Percentiles rank a stretch among this genome's conserved stretches.
These are phyloP conservation scores for Cladophialophora bantiana DNA, from an alignment of 2,329 filamentous ascomycete genomes.

Conservation along the genomic window DNA sequence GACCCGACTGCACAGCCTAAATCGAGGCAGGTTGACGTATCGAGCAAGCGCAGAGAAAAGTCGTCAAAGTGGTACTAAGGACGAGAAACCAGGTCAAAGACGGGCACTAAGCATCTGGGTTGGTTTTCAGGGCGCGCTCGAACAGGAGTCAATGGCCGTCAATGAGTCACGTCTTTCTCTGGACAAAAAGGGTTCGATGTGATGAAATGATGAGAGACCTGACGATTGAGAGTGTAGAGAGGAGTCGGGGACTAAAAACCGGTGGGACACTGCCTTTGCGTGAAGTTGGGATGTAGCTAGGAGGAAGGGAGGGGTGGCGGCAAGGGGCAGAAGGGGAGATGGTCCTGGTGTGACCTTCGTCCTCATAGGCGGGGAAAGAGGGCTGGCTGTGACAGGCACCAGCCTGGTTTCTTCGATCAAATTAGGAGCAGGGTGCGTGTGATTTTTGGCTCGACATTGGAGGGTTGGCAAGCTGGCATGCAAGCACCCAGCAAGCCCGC, in stretches of 20 bases:
- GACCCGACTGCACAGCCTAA: slow-evolving; percentile 18
- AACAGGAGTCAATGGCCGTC: neutral
- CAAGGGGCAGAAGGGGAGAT: slow-evolving; percentile 1
- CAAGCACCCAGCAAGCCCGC: too few relatives aligned
- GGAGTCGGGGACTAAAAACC: neutral
- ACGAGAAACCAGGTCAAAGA: neutral
- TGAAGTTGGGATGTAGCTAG: slow-evolving; percentile 3
- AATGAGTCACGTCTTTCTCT: neutral
- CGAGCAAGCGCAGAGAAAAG: neutral
- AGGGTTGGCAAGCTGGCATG: neutral
- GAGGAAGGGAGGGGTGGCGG: slow-evolving; percentile 1
- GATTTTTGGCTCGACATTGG: slow-evolving; percentile 4
- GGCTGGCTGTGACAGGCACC: slow-evolving; percentile 7
- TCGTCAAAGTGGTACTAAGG: neutral
- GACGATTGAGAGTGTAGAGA: neutral
- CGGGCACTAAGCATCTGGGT: neutral
- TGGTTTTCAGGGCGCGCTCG: neutral
- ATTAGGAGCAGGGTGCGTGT: neutral
- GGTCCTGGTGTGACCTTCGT: neutral
- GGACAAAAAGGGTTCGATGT: neutral
- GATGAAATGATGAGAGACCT: neutral
- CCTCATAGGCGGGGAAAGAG: neutral
- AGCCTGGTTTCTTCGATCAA: slow-evolving; percentile 9
- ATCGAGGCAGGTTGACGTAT: slow-evolving; percentile 36
- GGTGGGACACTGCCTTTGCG: neutral